phyloP scores from a whole-genome alignment of 148 eudicot species.

The Diospyros lotus region DNA sequence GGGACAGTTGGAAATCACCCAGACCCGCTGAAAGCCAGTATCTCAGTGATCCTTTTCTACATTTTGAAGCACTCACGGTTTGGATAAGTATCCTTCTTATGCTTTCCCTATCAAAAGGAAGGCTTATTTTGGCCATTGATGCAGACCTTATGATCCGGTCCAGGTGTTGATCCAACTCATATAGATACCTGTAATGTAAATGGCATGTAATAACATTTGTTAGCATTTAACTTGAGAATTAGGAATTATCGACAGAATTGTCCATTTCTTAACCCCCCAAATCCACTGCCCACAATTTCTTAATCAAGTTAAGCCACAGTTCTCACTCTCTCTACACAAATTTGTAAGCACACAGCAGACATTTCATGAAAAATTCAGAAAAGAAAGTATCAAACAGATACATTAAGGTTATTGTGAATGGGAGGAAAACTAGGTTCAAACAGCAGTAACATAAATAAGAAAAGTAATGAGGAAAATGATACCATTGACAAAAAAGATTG shows the following conservation, averaged over 20 bases:
- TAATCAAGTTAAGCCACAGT: too few species aligned
- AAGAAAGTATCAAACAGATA: too few species aligned
- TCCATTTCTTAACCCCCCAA: background rate
- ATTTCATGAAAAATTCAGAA: too few species aligned
- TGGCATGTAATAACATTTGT: background rate
- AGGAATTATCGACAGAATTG: background rate
- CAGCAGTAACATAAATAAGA: too few species aligned
- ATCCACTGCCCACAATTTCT: too few species aligned
- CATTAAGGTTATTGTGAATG: too few species aligned
- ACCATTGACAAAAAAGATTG: too few species aligned
- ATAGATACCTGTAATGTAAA: slow-evolving; percentile 52
- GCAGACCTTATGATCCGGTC: slow-evolving; percentile 79
- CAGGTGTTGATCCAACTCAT: slow-evolving; percentile 88
- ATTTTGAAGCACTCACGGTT: slow-evolving; percentile 74
- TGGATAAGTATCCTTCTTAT: slow-evolving; percentile 64
- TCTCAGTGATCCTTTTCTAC: slow-evolving; percentile 66
- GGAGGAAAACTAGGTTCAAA: too few species aligned
- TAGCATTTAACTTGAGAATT: background rate
- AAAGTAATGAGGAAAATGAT: too few species aligned
- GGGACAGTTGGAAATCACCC: slow-evolving; percentile 79
- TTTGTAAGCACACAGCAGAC: too few species aligned
- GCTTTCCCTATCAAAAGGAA: slow-evolving; percentile 61
- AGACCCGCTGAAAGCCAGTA: slow-evolving; percentile 91
- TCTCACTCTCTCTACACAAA: too few species aligned
- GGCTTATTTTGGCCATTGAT: slow-evolving; percentile 61